Conservation (phyloP, 768 basidiomycete genomes). For the Naematelia encephala region DNA sequence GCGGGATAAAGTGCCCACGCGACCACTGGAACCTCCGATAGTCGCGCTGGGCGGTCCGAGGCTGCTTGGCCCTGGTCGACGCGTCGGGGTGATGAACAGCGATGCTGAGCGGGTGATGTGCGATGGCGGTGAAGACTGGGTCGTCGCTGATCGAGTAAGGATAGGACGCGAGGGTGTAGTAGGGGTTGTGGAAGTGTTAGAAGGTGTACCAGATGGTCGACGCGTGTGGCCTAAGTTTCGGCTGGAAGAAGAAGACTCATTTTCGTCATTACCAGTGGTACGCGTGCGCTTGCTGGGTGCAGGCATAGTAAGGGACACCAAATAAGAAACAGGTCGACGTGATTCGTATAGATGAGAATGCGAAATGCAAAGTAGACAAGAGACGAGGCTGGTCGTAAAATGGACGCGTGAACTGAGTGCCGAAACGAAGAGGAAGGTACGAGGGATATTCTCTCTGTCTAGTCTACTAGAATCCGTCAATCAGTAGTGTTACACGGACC, state of each 20-base stretch:
- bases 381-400: neutral
- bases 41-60: slow-evolving; percentile 1
- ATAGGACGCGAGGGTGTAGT: slow-evolving; percentile 20
- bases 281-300: slow-evolving; percentile 14
- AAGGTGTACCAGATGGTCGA: slow-evolving; percentile 6
- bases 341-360: too few relatives aligned
- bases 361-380: too few relatives aligned
- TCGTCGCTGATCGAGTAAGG: slow-evolving; percentile 31
- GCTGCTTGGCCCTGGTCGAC: slow-evolving; percentile 1
- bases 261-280: slow-evolving; percentile 11
- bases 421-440: neutral
- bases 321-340: neutral
- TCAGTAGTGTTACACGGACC: neutral
- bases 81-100: slow-evolving; percentile 6
- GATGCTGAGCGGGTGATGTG: slow-evolving; percentile 26
- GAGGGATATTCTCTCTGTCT: neutral
- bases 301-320: slow-evolving; percentile 8
- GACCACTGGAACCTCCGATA: slow-evolving; percentile 1
- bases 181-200: slow-evolving; percentile 17
- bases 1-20: slow-evolving; percentile 25
- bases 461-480: neutral
- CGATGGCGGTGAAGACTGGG: slow-evolving; percentile 20
- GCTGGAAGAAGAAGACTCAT: slow-evolving; percentile 1
- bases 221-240: neutral
- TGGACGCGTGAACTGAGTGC: neutral